Conservation (phyloP, 75 land plant species). For the Selaginella tamariscina region DNA sequence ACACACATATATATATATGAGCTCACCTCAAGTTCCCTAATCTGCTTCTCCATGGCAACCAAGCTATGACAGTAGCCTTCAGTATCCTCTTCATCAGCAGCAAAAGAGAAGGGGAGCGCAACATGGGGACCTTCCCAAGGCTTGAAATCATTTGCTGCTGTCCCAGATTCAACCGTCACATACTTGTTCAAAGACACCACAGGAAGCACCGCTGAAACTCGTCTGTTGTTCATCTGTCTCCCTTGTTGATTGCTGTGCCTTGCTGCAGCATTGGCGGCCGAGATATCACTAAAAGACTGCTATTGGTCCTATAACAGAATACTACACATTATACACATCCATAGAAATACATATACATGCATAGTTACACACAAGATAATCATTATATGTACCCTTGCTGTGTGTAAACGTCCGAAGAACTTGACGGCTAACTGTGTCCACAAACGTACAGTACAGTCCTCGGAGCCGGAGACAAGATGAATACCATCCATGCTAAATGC, state of each 20-base stretch:
- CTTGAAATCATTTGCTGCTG: constrained; percentile 29
- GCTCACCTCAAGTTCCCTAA: constrained; percentile 65
- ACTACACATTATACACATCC: neutral
- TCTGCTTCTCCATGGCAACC: constrained; percentile 40
- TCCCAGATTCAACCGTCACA: constrained; percentile 21
- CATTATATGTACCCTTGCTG: constrained; percentile 65
- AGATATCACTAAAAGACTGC: constrained; percentile 25
- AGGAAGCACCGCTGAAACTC: constrained; percentile 15
- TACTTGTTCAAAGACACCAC: constrained; percentile 59
- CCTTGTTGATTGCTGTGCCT: constrained; percentile 23
- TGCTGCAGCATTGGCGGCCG: constrained; percentile 20
- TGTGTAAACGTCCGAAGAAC: constrained; percentile 56
- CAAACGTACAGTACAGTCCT: constrained; percentile 67
- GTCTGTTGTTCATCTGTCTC: constrained; percentile 23
- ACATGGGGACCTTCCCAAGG: constrained; percentile 28
- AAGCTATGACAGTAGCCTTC: constrained; percentile 31
- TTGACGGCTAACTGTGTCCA: constrained; percentile 54
- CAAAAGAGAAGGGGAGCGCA: constrained; percentile 19
- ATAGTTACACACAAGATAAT: too few species aligned
- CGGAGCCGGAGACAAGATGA: constrained; percentile 66
- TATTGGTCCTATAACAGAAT: constrained; percentile 23
- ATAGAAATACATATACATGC: neutral
- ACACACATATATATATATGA: too few species aligned
- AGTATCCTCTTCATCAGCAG: constrained; percentile 12
- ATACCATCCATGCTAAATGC: constrained; percentile 67